A percentile compares a stretch with the other conserved stretches of the same genome.
phyloP scores from a whole-genome alignment of 306 rosid species.

The Hippophae rhamnoides region DNA sequence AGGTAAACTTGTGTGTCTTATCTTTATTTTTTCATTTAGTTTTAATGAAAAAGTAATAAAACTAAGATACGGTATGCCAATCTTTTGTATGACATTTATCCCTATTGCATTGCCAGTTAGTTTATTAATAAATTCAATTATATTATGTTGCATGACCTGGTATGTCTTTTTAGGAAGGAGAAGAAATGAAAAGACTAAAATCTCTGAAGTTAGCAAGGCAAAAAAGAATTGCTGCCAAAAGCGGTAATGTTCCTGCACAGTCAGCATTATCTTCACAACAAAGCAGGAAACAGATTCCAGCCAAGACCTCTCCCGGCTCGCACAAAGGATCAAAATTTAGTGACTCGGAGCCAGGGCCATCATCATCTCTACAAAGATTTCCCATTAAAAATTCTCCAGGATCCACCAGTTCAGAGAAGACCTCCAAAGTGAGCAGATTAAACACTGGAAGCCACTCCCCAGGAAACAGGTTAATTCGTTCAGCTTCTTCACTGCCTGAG shows the following conservation, averaged over 20 bases:
- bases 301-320: conserved; percentile 57
- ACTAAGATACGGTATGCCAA: not conserved
- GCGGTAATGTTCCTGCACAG: conserved; percentile 38
- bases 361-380: conserved; percentile 67
- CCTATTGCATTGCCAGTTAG: not conserved
- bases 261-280: conserved; percentile 39
- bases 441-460: conserved; percentile 38
- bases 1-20: conserved; percentile 37
- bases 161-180: conserved; percentile 49
- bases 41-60: not conserved
- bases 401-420: conserved; percentile 50
- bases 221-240: conserved; percentile 90
- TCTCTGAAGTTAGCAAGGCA: conserved; percentile 88
- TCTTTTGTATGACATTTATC: not conserved
- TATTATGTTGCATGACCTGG: not conserved
- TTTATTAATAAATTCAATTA: not conserved
- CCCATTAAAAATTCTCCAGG: conserved; percentile 48
- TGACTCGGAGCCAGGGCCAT: conserved; percentile 77
- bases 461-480: conserved; percentile 54
- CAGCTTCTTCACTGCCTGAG: conserved; percentile 70
- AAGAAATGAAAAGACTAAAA: conserved; percentile 66
- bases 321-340: conserved; percentile 79
- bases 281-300: conserved; percentile 53
- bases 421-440: conserved; percentile 50
- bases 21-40: not conserved